phyloP scores from a whole-genome alignment of 371 early-diverging fungal genomes.

The Synchytrium microbalum region DNA sequence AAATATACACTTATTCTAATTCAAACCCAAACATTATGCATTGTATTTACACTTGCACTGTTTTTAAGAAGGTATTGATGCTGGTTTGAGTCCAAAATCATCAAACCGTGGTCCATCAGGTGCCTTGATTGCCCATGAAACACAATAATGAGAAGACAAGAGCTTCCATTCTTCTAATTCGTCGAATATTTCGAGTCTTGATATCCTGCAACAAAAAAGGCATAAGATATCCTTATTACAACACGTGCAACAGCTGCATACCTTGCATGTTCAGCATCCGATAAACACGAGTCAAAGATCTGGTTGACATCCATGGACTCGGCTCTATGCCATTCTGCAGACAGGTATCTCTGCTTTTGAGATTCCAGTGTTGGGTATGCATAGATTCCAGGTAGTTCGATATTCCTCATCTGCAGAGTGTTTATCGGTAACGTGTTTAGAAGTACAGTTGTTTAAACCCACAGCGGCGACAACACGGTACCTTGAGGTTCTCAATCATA shows the following conservation, averaged over 20 bases:
- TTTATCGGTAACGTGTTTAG: neutral
- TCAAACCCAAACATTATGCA: too few species aligned
- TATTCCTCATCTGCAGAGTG: slow-evolving; percentile 41
- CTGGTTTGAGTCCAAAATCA: too few species aligned
- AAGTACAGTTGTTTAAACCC: neutral
- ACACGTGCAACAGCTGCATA: slow-evolving; percentile 17
- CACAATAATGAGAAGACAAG: slow-evolving; percentile 79
- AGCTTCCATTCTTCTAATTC: slow-evolving; percentile 91
- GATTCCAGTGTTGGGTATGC: slow-evolving; percentile 63
- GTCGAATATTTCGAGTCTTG: slow-evolving; percentile 76
- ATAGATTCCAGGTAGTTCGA: slow-evolving; percentile 65
- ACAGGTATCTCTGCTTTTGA: slow-evolving; percentile 55
- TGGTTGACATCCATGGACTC: slow-evolving; percentile 63
- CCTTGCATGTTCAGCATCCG: slow-evolving; percentile 45
- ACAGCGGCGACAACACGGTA: slow-evolving; percentile 17
- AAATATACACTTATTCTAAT: too few species aligned
- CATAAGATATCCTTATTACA: neutral
- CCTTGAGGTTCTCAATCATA: slow-evolving; percentile 81
- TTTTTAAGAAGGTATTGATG: too few species aligned
- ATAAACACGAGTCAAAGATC: slow-evolving; percentile 50
- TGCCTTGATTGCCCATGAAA: slow-evolving; percentile 60
- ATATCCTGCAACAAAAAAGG: slow-evolving; percentile 42
- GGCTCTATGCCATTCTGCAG: slow-evolving; percentile 56
- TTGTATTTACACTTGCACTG: too few species aligned
- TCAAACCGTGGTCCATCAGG: neutral